Evolutionary conservation across 345 rosid species (phyloP).

Genomic region (Psidium guajava): DNA sequence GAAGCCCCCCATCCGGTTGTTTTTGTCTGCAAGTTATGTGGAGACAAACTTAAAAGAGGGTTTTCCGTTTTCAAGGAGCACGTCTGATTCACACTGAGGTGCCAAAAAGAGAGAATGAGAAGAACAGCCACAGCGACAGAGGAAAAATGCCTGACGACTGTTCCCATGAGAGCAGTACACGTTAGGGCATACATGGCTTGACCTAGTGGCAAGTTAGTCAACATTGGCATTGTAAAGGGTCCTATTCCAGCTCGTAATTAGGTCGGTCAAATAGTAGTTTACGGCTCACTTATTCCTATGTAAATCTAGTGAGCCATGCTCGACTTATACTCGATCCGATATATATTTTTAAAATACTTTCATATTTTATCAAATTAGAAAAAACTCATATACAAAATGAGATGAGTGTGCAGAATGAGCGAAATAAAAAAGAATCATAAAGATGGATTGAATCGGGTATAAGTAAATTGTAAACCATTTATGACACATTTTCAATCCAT

Average conservation of each 20-base stretch:
- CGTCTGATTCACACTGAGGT: background rate
- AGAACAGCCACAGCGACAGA: background rate
- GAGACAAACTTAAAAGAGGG: background rate
- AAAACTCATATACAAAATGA: no score
- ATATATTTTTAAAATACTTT: no score
- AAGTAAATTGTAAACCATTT: no score
- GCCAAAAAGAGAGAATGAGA: background rate
- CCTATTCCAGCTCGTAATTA: background rate
- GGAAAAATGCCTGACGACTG: background rate
- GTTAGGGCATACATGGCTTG: background rate
- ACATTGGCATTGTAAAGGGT: background rate
- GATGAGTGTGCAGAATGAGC: no score
- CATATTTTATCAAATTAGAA: no score
- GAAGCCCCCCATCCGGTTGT: background rate
- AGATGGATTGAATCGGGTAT: no score
- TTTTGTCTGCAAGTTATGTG: background rate
- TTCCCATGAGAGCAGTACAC: background rate
- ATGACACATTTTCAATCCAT: no score
- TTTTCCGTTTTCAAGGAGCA: background rate
- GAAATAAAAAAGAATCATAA: no score
- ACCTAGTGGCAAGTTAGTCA: background rate
- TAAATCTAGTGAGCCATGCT: no score
- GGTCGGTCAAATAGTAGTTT: no score
- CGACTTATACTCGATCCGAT: no score
- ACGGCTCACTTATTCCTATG: no score